These are phyloP conservation scores for Aspergillus thermomutatus DNA, from an alignment of 2,329 filamentous ascomycete species.

Conservation along the genomic window DNA sequence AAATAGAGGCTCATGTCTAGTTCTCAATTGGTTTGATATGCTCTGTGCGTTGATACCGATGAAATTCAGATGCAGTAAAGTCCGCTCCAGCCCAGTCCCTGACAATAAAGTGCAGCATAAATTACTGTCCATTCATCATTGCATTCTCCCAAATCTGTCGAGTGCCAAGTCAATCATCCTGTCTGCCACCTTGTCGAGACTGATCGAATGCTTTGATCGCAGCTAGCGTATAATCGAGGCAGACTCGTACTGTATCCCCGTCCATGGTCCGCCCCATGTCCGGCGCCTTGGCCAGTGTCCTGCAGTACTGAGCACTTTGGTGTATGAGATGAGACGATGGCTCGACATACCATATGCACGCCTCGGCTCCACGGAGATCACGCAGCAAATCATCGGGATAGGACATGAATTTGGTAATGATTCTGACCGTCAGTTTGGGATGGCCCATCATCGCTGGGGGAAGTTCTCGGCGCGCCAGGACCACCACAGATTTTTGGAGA, in stretches of 20 bases:
- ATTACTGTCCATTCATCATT: too few species aligned
- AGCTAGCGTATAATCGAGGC: slow-evolving; percentile 32
- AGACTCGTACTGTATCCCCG: slow-evolving; percentile 24
- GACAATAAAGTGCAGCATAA: too few species aligned
- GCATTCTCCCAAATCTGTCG: too few species aligned
- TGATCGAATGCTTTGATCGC: slow-evolving; percentile 29
- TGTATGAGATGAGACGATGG: neutral
- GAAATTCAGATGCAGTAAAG: too few species aligned
- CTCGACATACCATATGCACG: slow-evolving; percentile 47
- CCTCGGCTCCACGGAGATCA: slow-evolving; percentile 42
- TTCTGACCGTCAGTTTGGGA: slow-evolving; percentile 50
- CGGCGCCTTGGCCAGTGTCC: slow-evolving; percentile 1
- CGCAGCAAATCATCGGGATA: slow-evolving; percentile 47
- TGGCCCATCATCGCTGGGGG: slow-evolving; percentile 40
- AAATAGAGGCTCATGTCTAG: too few species aligned
- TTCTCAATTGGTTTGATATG: too few species aligned
- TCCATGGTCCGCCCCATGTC: slow-evolving; percentile 14
- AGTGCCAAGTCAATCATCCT: too few species aligned
- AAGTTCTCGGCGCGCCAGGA: slow-evolving; percentile 50
- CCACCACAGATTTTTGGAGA: slow-evolving; percentile 49
- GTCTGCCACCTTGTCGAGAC: neutral
- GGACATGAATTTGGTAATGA: slow-evolving; percentile 52
- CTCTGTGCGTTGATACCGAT: too few species aligned
- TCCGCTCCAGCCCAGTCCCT: too few species aligned
- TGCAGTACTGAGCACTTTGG: neutral